Percentiles rank a stretch among this genome's conserved stretches.
These are phyloP conservation scores for Solanum virginianum DNA, from an alignment of 257 asterid species.

Conservation along the genomic window DNA sequence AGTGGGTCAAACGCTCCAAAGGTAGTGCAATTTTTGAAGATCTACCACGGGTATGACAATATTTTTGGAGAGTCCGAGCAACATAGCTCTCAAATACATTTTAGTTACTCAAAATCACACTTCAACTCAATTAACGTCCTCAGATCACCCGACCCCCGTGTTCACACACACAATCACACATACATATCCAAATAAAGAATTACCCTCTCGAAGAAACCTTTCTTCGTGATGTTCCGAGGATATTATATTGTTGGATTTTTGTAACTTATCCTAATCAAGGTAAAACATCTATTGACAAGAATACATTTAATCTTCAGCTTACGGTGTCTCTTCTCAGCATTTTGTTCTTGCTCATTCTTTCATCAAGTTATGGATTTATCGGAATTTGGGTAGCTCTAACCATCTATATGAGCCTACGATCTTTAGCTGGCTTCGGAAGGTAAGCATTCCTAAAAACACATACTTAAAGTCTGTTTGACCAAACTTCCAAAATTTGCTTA, in stretches of 20 bases:
- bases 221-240: not conserved
- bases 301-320: constrained; percentile 22
- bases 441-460: not conserved
- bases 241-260: not conserved
- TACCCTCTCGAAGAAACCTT: not conserved
- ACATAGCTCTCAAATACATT: not conserved
- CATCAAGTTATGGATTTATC: constrained; percentile 29
- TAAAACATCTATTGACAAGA: not conserved
- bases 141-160: not conserved
- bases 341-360: constrained; percentile 33
- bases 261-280: not conserved
- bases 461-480: not conserved
- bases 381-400: constrained; percentile 67
- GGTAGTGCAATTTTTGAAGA: not conserved
- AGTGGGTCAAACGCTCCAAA: not conserved
- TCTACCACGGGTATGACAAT: not conserved
- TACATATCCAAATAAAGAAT: not conserved
- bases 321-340: constrained; percentile 55
- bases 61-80: not conserved
- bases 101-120: not conserved
- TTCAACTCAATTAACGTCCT: not conserved
- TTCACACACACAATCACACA: not conserved
- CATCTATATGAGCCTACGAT: constrained; percentile 52
- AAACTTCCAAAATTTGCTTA: not conserved
- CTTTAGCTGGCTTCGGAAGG: constrained; percentile 73